Percentiles rank a stretch among this genome's conserved stretches.
These are phyloP conservation scores for Crithidia thermophila DNA, from an alignment of 208 protist genomes.

Conservation along the genomic window DNA sequence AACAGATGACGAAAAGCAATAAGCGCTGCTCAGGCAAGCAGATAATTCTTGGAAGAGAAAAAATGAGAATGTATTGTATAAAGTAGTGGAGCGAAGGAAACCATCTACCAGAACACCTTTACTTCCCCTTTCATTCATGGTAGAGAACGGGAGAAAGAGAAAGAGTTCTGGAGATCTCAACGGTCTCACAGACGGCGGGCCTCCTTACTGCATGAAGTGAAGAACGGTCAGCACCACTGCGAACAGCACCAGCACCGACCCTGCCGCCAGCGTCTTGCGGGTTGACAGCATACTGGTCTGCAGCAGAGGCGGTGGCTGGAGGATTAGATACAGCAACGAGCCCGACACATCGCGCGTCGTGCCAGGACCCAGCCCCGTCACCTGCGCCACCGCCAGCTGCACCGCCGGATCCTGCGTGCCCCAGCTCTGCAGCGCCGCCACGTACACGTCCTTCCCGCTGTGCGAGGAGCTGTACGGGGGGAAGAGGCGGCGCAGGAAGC, in stretches of 20 bases:
- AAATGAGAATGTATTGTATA: too few relatives aligned
- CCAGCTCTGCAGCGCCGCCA: slow-evolving; percentile 36
- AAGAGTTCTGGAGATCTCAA: background rate
- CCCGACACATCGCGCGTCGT: slow-evolving; percentile 40
- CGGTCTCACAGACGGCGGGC: background rate
- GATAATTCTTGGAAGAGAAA: too few relatives aligned
- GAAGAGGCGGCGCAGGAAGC: slow-evolving; percentile 15
- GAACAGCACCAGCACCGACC: slow-evolving; percentile 27
- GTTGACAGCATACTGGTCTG: slow-evolving; percentile 25
- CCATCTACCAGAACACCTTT: too few relatives aligned
- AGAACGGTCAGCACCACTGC: slow-evolving; percentile 12
- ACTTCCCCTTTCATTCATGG: too few relatives aligned
- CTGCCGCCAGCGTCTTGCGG: slow-evolving; percentile 21
- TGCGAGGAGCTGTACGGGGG: slow-evolving; percentile 1
- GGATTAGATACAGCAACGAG: slow-evolving; percentile 39
- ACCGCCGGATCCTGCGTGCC: slow-evolving; percentile 48
- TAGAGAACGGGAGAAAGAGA: too few relatives aligned
- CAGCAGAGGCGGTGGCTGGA: slow-evolving; percentile 47
- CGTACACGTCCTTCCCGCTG: slow-evolving; percentile 21
- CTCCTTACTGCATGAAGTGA: slow-evolving; percentile 20
- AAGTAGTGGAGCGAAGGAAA: too few relatives aligned
- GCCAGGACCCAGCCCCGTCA: slow-evolving; percentile 40
- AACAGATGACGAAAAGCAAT: too few relatives aligned
- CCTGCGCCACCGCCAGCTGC: slow-evolving; percentile 40
- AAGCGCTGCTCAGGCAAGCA: too few relatives aligned